phyloP scores from a whole-genome alignment of 2,329 filamentous ascomycete genomes.

The Alternaria arbusti region DNA sequence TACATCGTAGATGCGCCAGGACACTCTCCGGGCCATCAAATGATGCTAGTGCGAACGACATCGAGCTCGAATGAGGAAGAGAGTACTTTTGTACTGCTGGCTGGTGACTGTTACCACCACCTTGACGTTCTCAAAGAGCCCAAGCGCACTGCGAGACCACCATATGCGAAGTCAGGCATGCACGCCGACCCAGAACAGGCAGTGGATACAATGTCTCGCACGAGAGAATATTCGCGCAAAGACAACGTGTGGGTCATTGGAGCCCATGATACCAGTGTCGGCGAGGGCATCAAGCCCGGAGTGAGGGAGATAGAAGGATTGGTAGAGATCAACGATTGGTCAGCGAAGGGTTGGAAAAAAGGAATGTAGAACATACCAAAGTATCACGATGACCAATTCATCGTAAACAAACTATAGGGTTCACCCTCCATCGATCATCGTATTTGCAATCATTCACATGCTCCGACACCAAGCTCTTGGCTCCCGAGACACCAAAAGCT shows the following conservation, averaged over 20 bases:
- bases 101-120: conserved; percentile 44
- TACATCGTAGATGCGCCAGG: conserved; percentile 60
- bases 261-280: conserved; percentile 40
- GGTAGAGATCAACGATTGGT: conserved; percentile 34
- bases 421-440: background rate
- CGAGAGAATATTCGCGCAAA: conserved; percentile 26
- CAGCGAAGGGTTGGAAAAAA: conserved; percentile 34
- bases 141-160: conserved; percentile 34
- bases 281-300: conserved; percentile 26
- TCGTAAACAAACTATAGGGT: background rate
- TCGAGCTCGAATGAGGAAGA: conserved; percentile 2
- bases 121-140: conserved; percentile 36
- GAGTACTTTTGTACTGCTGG: conserved; percentile 38
- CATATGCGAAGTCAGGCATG: conserved; percentile 36
- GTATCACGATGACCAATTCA: background rate
- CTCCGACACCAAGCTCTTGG: conserved; percentile 20
- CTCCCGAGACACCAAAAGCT: conserved; percentile 29
- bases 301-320: conserved; percentile 33
- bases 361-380: background rate
- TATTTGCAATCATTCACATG: background rate
- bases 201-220: conserved; percentile 34
- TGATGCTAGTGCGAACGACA: conserved; percentile 39
- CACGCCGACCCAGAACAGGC: conserved; percentile 37
- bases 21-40: conserved; percentile 61
- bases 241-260: conserved; percentile 40